phyloP scores from a whole-genome alignment of 805 yeast genomes.

The Candida nitratophila region DNA sequence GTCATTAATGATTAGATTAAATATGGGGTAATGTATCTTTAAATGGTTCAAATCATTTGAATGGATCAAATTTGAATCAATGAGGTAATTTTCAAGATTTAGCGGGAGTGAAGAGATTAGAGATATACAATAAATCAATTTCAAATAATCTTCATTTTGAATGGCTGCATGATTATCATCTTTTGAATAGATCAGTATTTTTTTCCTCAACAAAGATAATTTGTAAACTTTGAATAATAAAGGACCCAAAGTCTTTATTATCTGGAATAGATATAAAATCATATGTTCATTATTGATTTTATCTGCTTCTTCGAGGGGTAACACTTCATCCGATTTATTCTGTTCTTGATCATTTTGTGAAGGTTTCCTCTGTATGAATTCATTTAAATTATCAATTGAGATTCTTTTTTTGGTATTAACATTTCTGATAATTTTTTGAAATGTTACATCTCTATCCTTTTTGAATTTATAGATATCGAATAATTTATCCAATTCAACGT shows the following conservation, averaged over 20 bases:
- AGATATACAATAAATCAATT: constrained; percentile 51
- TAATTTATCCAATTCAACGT: not conserved
- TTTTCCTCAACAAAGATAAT: constrained; percentile 48
- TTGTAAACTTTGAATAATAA: constrained; percentile 59
- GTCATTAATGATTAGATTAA: constrained; percentile 58
- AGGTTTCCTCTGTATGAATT: not conserved
- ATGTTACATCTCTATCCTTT: not conserved
- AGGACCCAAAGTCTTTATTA: constrained; percentile 55
- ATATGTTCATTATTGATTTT: constrained; percentile 31
- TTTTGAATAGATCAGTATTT: constrained; percentile 39
- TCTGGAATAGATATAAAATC: constrained; percentile 35
- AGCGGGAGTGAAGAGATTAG: constrained; percentile 58
- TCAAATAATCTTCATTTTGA: constrained; percentile 30
- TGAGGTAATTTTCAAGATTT: constrained; percentile 29
- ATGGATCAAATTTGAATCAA: constrained; percentile 20
- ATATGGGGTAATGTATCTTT: constrained; percentile 43
- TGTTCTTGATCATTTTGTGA: not conserved
- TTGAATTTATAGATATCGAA: not conserved
- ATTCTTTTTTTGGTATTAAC: not conserved
- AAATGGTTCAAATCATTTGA: constrained; percentile 12
- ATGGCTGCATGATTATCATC: constrained; percentile 2
- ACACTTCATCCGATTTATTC: too few relatives aligned
- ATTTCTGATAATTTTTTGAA: not conserved
- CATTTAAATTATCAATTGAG: not conserved
- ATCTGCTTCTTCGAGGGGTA: constrained; percentile 3